phyloP scores from a whole-genome alignment of 768 basidiomycete species.

The Tubosaeta brunneosetosa region DNA sequence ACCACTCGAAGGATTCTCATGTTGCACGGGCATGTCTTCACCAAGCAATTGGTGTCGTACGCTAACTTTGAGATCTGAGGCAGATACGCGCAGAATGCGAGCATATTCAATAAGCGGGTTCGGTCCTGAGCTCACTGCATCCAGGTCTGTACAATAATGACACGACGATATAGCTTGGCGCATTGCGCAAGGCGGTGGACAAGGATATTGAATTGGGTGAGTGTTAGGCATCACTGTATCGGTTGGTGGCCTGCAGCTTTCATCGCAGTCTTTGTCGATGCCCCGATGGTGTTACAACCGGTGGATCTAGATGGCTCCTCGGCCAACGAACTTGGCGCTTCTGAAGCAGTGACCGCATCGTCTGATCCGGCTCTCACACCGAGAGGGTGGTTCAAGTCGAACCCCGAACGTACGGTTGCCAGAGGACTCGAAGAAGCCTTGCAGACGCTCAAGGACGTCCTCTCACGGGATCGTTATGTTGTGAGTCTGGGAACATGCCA shows the following conservation, averaged over 20 bases:
- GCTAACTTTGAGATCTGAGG: conserved; percentile 1
- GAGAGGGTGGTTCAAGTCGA: conserved; percentile 68
- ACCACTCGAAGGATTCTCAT: conserved; percentile 38
- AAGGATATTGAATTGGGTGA: conserved; percentile 65
- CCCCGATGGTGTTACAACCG: conserved; percentile 61
- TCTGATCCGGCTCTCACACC: conserved; percentile 53
- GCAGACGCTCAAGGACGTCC: conserved; percentile 46
- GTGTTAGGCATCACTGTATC: not conserved
- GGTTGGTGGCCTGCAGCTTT: not conserved
- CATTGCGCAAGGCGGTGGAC: conserved; percentile 63
- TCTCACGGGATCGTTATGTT: conserved; percentile 60
- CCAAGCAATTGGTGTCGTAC: not conserved
- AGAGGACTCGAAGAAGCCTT: conserved; percentile 59
- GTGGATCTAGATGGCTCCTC: conserved; percentile 47
- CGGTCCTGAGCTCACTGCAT: conserved; percentile 17
- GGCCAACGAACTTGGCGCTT: conserved; percentile 34
- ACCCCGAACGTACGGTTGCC: conserved; percentile 47
- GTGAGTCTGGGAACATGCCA: conserved; percentile 34
- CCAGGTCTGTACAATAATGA: not conserved
- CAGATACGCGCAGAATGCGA: conserved; percentile 71
- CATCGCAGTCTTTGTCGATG: conserved; percentile 66
- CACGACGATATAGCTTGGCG: conserved; percentile 49
- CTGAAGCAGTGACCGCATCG: conserved; percentile 28
- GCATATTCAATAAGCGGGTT: conserved; percentile 68
- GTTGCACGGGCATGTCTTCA: conserved; percentile 39